phyloP scores from a whole-genome alignment of 148 eudicot species.

The Cornus controversa region DNA sequence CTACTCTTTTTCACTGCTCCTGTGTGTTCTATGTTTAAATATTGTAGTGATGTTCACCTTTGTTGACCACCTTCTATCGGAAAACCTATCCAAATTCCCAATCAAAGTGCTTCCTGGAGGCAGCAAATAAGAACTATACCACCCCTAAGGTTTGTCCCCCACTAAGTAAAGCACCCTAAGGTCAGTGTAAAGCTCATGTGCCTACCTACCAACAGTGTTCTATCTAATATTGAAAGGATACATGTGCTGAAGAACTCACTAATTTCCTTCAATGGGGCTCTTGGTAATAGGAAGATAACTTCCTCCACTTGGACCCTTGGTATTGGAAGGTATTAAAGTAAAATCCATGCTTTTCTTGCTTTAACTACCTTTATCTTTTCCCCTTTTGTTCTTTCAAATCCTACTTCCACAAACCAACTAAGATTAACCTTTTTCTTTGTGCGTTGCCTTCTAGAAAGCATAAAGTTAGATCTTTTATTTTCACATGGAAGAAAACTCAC shows the following conservation, averaged over 20 bases:
- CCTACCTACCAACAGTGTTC: not conserved
- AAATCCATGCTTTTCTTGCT: not conserved
- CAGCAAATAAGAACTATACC: not conserved
- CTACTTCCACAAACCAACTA: not conserved
- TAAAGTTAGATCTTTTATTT: too few relatives aligned
- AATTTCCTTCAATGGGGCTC: not conserved
- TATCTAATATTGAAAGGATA: not conserved
- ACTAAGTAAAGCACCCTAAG: not conserved
- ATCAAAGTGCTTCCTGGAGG: too few relatives aligned
- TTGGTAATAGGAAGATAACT: not conserved
- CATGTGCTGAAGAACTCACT: not conserved
- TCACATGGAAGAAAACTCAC: too few relatives aligned
- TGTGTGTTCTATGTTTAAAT: too few relatives aligned
- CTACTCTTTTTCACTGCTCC: too few relatives aligned
- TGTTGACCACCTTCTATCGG: not conserved
- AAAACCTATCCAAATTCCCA: too few relatives aligned
- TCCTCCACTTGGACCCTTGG: not conserved
- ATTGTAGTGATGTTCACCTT: too few relatives aligned
- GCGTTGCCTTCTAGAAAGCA: not conserved
- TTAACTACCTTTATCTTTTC: not conserved
- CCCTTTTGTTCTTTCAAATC: not conserved
- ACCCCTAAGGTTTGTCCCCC: not conserved
- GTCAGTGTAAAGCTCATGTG: not conserved
- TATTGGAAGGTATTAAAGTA: not conserved
- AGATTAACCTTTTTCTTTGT: not conserved